Conservation (phyloP, 768 basidiomycete species). For the Boletus barrowsii region DNA sequence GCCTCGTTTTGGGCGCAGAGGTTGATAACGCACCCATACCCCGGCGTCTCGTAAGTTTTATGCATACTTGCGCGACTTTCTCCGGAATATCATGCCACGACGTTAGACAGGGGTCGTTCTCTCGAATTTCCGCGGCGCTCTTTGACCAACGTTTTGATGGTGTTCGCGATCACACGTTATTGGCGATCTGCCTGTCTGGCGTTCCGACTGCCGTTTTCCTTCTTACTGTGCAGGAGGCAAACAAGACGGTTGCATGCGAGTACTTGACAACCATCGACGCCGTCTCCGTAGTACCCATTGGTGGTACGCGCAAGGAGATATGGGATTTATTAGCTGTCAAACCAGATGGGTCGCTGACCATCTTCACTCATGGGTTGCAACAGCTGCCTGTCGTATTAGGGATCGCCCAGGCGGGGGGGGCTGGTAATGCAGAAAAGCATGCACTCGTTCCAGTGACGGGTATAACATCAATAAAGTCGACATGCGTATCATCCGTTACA, state of each 20-base stretch:
- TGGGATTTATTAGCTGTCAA: slow-evolving; percentile 70
- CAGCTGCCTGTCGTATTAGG: slow-evolving; percentile 39
- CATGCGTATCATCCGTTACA: slow-evolving; percentile 50
- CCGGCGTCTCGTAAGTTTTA: slow-evolving; percentile 48
- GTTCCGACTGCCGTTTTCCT: slow-evolving; percentile 46
- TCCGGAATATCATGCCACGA: slow-evolving; percentile 2
- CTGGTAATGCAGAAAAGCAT: background rate
- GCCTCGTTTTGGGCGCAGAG: slow-evolving; percentile 73
- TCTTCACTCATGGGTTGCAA: slow-evolving; percentile 63
- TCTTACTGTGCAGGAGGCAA: slow-evolving; percentile 39
- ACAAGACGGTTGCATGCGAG: slow-evolving; percentile 41
- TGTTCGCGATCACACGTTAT: slow-evolving; percentile 44
- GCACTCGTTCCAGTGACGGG: slow-evolving; percentile 19
- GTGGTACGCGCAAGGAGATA: slow-evolving; percentile 59
- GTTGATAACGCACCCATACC: slow-evolving; percentile 48
- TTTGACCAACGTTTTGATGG: slow-evolving; percentile 70
- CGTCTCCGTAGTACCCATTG: slow-evolving; percentile 53
- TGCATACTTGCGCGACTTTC: background rate
- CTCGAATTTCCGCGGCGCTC: slow-evolving; percentile 47
- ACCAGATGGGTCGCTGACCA: slow-evolving; percentile 47
- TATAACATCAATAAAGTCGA: slow-evolving; percentile 46
- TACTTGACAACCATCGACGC: slow-evolving; percentile 42
- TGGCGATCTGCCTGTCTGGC: slow-evolving; percentile 55
- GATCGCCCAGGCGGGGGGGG: slow-evolving; percentile 9
- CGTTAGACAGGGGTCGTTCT: slow-evolving; percentile 14